Percentiles rank a stretch among this genome's conserved stretches.
Evolutionary conservation across 2,329 filamentous ascomycete genomes (phyloP).

Genomic region (Lachnellula subtilissima): DNA sequence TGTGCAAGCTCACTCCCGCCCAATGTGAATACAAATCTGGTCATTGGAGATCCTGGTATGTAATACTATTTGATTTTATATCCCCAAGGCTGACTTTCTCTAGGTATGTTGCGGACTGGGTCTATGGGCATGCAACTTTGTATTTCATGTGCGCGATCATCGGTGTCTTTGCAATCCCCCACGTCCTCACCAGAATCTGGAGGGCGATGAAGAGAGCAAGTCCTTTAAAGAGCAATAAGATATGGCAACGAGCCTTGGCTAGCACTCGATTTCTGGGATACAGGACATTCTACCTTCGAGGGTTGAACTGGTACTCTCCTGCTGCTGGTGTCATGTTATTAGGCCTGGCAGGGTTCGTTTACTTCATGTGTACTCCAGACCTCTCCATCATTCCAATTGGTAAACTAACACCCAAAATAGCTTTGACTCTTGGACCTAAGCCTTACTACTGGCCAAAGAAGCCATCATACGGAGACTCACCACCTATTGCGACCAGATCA

Average conservation of each 20-base stretch:
- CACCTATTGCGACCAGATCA: slow-evolving; percentile 75
- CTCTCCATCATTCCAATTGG: neutral
- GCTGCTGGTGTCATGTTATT: slow-evolving; percentile 12
- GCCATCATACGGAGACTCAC: slow-evolving; percentile 55
- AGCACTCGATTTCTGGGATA: slow-evolving; percentile 8
- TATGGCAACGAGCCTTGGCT: slow-evolving; percentile 1
- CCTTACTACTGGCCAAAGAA: slow-evolving; percentile 21
- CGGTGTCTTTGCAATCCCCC: slow-evolving; percentile 7
- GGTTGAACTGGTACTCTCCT: slow-evolving; percentile 11
- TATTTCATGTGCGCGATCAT: slow-evolving; percentile 14
- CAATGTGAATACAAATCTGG: slow-evolving; percentile 8
- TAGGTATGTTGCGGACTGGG: slow-evolving; percentile 14
- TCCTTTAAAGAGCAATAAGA: neutral
- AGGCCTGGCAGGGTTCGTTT: slow-evolving; percentile 6
- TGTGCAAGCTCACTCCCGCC: slow-evolving; percentile 3
- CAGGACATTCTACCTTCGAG: slow-evolving; percentile 6
- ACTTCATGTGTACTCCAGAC: slow-evolving; percentile 11
- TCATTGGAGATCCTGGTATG: slow-evolving; percentile 14
- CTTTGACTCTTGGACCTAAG: slow-evolving; percentile 10
- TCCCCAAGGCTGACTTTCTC: neutral
- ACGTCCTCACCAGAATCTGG: slow-evolving; percentile 2
- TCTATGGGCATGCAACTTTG: slow-evolving; percentile 10
- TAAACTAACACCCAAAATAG: neutral
- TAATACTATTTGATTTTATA: no score
- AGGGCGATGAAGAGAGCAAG: neutral